These are phyloP conservation scores for Gossypium anomalum DNA, from an alignment of 345 rosid genomes.

Conservation along the genomic window DNA sequence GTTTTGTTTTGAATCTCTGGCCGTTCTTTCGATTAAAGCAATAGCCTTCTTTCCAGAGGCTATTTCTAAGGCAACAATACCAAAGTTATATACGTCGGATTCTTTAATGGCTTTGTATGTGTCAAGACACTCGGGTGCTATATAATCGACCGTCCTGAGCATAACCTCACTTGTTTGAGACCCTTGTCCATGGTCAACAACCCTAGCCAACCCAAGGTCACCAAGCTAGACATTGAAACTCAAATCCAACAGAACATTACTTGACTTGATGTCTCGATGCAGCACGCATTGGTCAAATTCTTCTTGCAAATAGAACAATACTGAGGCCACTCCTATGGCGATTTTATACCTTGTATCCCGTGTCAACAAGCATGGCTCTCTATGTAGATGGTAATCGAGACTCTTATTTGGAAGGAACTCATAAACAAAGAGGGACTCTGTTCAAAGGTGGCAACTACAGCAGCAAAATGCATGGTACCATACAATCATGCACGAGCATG, in stretches of 20 bases:
- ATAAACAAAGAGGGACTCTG: constrained; percentile 50
- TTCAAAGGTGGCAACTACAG: too few species aligned
- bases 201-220: constrained; percentile 58
- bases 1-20: constrained; percentile 22
- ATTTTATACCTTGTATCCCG: constrained; percentile 49
- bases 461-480: too few species aligned
- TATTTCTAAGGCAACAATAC: constrained; percentile 40
- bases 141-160: constrained; percentile 42
- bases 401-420: constrained; percentile 71
- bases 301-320: constrained; percentile 49
- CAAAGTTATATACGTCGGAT: constrained; percentile 40
- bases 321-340: constrained; percentile 42
- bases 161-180: constrained; percentile 35
- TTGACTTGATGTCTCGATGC: constrained; percentile 58
- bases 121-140: constrained; percentile 46
- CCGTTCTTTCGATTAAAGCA: background rate
- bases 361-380: constrained; percentile 25
- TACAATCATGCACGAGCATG: too few species aligned
- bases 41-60: constrained; percentile 33
- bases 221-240: constrained; percentile 56
- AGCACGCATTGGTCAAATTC: constrained; percentile 64
- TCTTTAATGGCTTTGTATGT: constrained; percentile 45
- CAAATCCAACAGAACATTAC: constrained; percentile 58
- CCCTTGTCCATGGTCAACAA: constrained; percentile 40
- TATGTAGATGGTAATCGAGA: constrained; percentile 47